Evolutionary conservation across 108 stramenopile genomes (phyloP).

Genomic region (Discostella stelligeroides): DNA sequence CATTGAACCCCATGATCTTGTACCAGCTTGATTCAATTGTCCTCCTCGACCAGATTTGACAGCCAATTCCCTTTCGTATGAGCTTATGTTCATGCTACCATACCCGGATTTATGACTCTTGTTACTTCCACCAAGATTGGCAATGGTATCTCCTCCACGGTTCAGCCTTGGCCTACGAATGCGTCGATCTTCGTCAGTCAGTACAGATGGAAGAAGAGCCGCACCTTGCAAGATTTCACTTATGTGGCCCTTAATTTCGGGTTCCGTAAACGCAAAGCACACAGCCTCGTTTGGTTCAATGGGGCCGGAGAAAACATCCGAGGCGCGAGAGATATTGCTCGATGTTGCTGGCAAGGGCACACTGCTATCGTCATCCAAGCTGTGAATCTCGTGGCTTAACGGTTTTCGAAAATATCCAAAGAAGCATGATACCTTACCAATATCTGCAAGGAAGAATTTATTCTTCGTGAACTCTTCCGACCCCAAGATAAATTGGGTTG

Average conservation of each 20-base stretch:
- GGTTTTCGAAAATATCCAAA: constrained; percentile 82
- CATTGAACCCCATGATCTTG: constrained; percentile 85
- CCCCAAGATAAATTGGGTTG: constrained; percentile 54
- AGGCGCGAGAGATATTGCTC: constrained; percentile 52
- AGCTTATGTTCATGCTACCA: constrained; percentile 88
- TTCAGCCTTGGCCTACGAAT: constrained; percentile 82
- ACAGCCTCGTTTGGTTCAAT: constrained; percentile 67
- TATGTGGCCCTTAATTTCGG: constrained; percentile 68
- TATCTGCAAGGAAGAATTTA: constrained; percentile 50
- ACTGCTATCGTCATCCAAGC: constrained; percentile 56
- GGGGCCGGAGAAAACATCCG: constrained; percentile 58
- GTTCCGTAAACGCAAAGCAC: constrained; percentile 85
- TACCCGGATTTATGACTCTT: constrained; percentile 77
- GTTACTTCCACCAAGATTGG: constrained; percentile 76
- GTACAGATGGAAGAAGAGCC: constrained; percentile 53
- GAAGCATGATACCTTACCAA: constrained; percentile 56
- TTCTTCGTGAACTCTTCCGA: constrained; percentile 55
- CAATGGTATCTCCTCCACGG: constrained; percentile 81
- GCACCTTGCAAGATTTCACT: constrained; percentile 75
- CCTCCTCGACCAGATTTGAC: constrained; percentile 69
- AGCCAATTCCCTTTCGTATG: constrained; percentile 81
- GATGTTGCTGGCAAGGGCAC: constrained; percentile 59
- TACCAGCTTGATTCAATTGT: constrained; percentile 87
- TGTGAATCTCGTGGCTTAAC: constrained; percentile 73
- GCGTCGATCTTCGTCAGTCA: constrained; percentile 70